Conservation (phyloP, 768 basidiomycete genomes). For the Scleroderma bovista region DNA sequence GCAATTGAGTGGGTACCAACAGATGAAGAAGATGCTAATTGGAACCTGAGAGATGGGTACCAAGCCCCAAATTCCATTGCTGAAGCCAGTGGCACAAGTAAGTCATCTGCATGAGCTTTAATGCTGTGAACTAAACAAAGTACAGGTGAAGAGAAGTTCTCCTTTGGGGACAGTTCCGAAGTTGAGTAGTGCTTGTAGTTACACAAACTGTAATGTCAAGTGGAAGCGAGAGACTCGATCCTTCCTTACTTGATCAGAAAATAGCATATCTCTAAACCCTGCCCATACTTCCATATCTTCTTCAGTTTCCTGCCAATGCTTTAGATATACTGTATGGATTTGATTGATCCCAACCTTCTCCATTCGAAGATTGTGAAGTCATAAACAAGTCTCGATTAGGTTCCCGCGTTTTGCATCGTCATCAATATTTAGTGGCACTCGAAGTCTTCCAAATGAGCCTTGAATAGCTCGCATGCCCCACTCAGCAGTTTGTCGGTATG, state of each 20-base stretch:
- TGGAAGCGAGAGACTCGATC: conserved; percentile 36
- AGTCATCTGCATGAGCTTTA: too few species aligned
- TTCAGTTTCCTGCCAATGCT: conserved; percentile 28
- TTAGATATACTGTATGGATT: conserved; percentile 37
- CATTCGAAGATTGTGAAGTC: conserved; percentile 31
- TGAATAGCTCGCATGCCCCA: conserved; percentile 46
- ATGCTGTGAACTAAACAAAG: too few species aligned
- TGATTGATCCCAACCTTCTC: conserved; percentile 38
- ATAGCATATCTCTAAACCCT: conserved; percentile 34
- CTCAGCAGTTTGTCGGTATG: conserved; percentile 44
- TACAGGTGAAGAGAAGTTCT: background rate
- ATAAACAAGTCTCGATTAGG: conserved; percentile 33
- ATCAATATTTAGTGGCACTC: conserved; percentile 35
- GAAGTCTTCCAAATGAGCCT: conserved; percentile 41
- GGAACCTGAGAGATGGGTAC: too few species aligned
- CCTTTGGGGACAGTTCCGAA: background rate
- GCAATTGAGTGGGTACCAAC: conserved; percentile 1
- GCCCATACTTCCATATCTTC: conserved; percentile 32
- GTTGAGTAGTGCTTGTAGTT: background rate
- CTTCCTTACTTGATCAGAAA: conserved; percentile 26
- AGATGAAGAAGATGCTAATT: conserved; percentile 1
- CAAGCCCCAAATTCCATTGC: too few species aligned
- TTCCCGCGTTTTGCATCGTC: conserved; percentile 17
- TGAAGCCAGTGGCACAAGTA: too few species aligned
- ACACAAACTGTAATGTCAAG: conserved; percentile 16